These are phyloP conservation scores for Pelargonium myrrhifolium DNA, from an alignment of 441 rosid genomes.

Conservation along the genomic window DNA sequence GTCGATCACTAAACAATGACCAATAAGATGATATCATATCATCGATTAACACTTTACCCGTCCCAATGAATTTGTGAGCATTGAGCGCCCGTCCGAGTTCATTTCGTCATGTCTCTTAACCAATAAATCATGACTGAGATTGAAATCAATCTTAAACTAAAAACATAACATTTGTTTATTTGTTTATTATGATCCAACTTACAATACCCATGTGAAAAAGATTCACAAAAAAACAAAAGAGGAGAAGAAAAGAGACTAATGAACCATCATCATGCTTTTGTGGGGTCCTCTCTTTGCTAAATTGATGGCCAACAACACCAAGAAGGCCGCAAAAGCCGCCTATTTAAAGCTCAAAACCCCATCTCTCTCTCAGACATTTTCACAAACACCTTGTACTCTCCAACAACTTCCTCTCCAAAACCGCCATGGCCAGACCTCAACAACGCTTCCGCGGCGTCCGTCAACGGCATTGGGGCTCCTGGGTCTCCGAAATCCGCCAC, in stretches of 20 bases:
- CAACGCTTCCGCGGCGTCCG: constrained; percentile 93
- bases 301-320: constrained; percentile 12
- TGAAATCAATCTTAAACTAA: neutral
- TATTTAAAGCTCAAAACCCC: constrained; percentile 23
- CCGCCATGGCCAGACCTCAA: constrained; percentile 71
- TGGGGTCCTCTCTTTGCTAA: constrained; percentile 18
- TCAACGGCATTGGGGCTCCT: constrained; percentile 98
- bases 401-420: neutral
- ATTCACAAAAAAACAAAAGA: neutral
- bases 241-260: neutral
- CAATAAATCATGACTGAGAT: too few species aligned
- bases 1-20: too few species aligned
- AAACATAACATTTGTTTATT: neutral
- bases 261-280: neutral
- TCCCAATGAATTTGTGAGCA: too few species aligned
- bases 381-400: constrained; percentile 17
- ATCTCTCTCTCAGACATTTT: constrained; percentile 20
- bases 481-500: constrained; percentile 99
- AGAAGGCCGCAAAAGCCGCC: constrained; percentile 31
- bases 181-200: neutral
- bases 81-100: too few species aligned
- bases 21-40: too few species aligned
- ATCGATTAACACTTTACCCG: too few species aligned
- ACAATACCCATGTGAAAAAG: constrained; percentile 9
- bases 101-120: too few species aligned